Evolutionary conservation across 2,329 filamentous ascomycete genomes (phyloP).

Genomic region (Fusarium dimerum): DNA sequence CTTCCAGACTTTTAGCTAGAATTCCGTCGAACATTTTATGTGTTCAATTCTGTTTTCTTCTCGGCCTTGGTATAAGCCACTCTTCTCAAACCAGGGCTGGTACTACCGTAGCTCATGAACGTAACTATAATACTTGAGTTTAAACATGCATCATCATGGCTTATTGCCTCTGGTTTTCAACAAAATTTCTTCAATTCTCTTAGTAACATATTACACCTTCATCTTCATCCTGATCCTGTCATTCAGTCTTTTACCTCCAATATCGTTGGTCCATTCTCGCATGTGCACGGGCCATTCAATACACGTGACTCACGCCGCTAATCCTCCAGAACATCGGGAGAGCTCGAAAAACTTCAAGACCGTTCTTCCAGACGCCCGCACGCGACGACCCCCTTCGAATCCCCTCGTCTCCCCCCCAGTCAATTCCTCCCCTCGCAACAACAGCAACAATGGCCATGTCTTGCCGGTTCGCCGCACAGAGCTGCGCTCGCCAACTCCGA

Average conservation of each 20-base stretch:
- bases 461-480: slow-evolving; percentile 64
- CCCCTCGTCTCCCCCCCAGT: slow-evolving; percentile 19
- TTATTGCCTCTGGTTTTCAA: neutral
- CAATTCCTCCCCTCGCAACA: slow-evolving; percentile 16
- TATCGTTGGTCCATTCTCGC: neutral
- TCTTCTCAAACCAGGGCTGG: no score
- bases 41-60: no score
- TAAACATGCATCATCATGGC: no score
- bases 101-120: no score
- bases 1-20: no score
- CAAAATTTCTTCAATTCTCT: no score
- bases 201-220: neutral
- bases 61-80: no score
- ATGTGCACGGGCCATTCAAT: slow-evolving; percentile 9
- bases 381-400: slow-evolving; percentile 26
- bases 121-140: no score
- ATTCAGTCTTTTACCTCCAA: slow-evolving; percentile 1
- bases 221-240: slow-evolving; percentile 8
- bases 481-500: slow-evolving; percentile 64
- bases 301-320: slow-evolving; percentile 24
- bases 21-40: no score
- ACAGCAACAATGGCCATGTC: slow-evolving; percentile 59
- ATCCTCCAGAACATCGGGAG: slow-evolving; percentile 23
- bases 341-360: slow-evolving; percentile 47
- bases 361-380: slow-evolving; percentile 30